Conservation (phyloP, 441 rosid species). For the Erodium trifolium region DNA sequence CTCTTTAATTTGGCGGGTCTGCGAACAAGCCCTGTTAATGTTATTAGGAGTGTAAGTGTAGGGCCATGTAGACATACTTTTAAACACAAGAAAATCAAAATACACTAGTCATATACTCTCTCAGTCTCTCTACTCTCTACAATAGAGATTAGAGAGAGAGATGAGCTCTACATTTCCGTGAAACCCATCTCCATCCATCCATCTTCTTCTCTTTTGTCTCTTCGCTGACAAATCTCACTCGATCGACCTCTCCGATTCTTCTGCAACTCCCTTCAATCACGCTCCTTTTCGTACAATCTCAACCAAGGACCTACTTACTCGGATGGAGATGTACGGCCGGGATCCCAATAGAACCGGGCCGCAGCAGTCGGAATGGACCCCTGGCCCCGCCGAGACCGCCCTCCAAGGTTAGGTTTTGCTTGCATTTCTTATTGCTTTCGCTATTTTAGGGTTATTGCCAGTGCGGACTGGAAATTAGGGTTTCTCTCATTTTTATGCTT, state of each 20-base stretch:
- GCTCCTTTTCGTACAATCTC: too few species aligned
- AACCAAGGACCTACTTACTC: too few species aligned
- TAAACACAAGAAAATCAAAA: too few species aligned
- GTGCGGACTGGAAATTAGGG: conserved; percentile 27
- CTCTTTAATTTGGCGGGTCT: conserved; percentile 20
- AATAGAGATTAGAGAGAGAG: conserved; percentile 11
- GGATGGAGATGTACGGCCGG: conserved; percentile 60
- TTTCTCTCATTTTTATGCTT: conserved; percentile 5
- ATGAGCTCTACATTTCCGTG: too few species aligned
- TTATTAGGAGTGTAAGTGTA: conserved; percentile 11
- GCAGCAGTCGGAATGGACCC: conserved; percentile 41
- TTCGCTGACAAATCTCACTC: conserved; percentile 7
- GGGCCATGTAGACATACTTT: not conserved
- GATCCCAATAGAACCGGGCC: not conserved
- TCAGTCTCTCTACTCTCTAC: not conserved
- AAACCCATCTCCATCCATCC: conserved; percentile 7
- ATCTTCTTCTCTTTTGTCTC: conserved; percentile 4
- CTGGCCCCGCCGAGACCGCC: conserved; percentile 39
- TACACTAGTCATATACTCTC: not conserved
- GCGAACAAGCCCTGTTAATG: too few species aligned
- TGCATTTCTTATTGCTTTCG: conserved; percentile 9
- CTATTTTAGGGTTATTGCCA: conserved; percentile 32
- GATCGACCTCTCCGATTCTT: conserved; percentile 24
- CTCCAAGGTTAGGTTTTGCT: conserved; percentile 41
- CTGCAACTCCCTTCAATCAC: conserved; percentile 8